Evolutionary conservation across 2,329 filamentous ascomycete species (phyloP), one percentile per base, ranked within the genome.

Genomic region (Ophiostoma sp.): DNA sequence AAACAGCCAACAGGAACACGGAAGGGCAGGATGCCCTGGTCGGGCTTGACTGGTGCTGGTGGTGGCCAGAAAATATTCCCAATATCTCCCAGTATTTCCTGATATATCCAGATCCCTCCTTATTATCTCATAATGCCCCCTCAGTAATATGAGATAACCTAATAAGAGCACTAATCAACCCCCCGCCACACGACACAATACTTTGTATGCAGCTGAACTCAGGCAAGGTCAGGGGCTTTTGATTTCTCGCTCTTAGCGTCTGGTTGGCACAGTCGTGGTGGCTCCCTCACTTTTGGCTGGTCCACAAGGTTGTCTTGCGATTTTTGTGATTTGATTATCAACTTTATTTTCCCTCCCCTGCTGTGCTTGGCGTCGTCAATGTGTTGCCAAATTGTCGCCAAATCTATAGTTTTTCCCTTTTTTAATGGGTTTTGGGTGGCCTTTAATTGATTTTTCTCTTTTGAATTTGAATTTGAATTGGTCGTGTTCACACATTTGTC

Each of bases 141-240:
- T 48, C 44, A 20, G 20, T 48, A n/a, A 48, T n/a, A 48, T 7
- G 44, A 48, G 44, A 48, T 48, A 48, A 48, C 15, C 44, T 48
- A 48, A 48, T n/a, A 20, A 48, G 44, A 48, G 17, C n/a, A 5
- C n/a, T 20, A 48, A 48, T 48, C 17, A 48, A 20, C 44, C 44
- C 44, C 57, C 54, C 62, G 41, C 69, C 69, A 67, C 67, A 41
- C 31, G 44, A 17, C 44, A n/a, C 44, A 57, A 57, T 57, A 13
- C 20, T 68, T 31, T 48, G 57, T 60, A 33, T 57, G 36, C 27
- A 68, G 67, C 69, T 68, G 67, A 68, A 71, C 39, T 48, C 27
- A 31, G 67, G 27, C 60, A 71, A 68, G 69, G 67, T 67, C 69
- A 71, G 69, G 69, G 69, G 69, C 60, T 65, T 36, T 67, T 70